Base-by-base conservation (phyloP, 1,139 yeast species). In the Blastobotrys arbuscula region DNA sequence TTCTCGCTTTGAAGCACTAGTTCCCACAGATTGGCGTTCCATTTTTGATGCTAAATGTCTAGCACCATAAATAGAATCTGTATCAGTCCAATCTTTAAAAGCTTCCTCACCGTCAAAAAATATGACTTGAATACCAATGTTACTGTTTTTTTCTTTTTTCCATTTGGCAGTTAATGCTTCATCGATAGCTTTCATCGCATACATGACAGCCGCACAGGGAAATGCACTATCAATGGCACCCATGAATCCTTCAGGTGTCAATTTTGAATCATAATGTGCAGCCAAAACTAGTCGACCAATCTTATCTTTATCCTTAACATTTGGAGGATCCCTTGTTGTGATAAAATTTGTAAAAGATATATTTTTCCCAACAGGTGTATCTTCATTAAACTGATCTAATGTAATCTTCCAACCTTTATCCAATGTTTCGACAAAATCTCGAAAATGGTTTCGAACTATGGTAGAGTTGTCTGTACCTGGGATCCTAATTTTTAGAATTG, bases 61-160 rank as follows among this genome's bases (percentile, higher is more conserved):
- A 0, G 83, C 73, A 0, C 83, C 84, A 56, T 79, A 78, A 2
- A 77, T 66, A 0, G 82, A 77, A 53, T 79, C 83, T 0, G 65
- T 59, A 9, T 66, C 68, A 0, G 73, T 59, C 84, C 84, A 79
- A 16, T 66, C 60, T 2, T 64, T 63, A 23, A 76, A 57, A 0
- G 84, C 82, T 55, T 79, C 83, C 55, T 79, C 83, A 2, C 84
- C 83, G 55, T 79, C 83, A 49, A 78, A 75, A 56, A 79, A 78
- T 0, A 78, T 63, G 10, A 79, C 59, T 53, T 76, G 78, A 3
- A 78, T 51, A 0, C 79, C 80, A 2, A 49, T 50, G 9, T 50
- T 40, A 24, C 41, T 23, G 13, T 44, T 41, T 10, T 30, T 21
- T 19, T 37, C 44, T 33, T 42, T 31, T 19, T 43, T 39, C 68